These are phyloP conservation scores for Pyrenochaeta sp. DNA, from an alignment of 2,329 filamentous ascomycete species.

Conservation along the genomic window DNA sequence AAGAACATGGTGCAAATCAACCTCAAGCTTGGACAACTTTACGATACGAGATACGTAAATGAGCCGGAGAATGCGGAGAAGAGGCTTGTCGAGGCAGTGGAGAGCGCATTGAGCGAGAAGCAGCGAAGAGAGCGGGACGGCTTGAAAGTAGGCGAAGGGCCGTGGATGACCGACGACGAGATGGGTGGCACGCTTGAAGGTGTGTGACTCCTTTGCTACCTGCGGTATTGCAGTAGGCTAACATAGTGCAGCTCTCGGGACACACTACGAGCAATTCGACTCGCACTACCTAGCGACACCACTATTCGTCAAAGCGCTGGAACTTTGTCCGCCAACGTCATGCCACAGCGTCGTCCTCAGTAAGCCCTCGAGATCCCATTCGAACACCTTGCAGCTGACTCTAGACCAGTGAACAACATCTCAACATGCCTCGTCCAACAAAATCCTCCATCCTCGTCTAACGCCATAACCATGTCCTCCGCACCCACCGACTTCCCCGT, in stretches of 20 bases:
- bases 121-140: constrained; percentile 72
- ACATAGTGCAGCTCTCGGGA: constrained; percentile 69
- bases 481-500: constrained; percentile 47
- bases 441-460: constrained; percentile 47
- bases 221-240: constrained; percentile 9
- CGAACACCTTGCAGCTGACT: constrained; percentile 17
- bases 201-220: constrained; percentile 43
- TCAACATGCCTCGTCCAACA: constrained; percentile 77
- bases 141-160: constrained; percentile 72
- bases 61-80: constrained; percentile 78
- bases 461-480: constrained; percentile 37
- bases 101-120: constrained; percentile 78
- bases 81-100: constrained; percentile 80
- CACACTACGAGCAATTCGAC: constrained; percentile 76
- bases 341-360: constrained; percentile 85
- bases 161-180: constrained; percentile 75
- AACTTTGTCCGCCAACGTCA: constrained; percentile 67
- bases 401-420: constrained; percentile 75
- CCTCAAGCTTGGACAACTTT: constrained; percentile 86
- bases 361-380: constrained; percentile 52
- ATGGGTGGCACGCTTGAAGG: constrained; percentile 78
- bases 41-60: constrained; percentile 77
- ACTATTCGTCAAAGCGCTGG: constrained; percentile 84
- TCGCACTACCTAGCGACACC: constrained; percentile 84
- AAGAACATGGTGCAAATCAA: constrained; percentile 77